phyloP scores from a whole-genome alignment of 352 stramenopile species.

The Globisporangium cylindrosporum region DNA sequence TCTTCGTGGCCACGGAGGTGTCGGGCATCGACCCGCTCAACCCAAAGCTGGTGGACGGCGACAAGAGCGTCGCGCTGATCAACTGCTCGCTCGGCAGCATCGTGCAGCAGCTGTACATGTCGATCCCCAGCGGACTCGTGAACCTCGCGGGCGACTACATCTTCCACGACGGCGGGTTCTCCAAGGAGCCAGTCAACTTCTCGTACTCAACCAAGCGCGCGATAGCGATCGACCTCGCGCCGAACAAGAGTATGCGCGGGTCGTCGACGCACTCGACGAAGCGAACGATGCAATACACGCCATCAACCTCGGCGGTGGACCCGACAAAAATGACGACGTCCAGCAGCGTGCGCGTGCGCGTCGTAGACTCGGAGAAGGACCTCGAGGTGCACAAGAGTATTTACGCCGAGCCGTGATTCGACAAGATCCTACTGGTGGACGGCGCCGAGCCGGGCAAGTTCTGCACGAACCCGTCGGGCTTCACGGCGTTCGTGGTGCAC shows the following conservation, averaged over 20 bases:
- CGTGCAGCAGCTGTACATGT: conserved; percentile 48
- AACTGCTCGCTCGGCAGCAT: conserved; percentile 39
- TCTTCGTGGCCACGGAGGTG: conserved; percentile 24
- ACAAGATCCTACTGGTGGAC: neutral
- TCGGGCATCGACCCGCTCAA: conserved; percentile 52
- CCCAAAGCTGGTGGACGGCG: conserved; percentile 18
- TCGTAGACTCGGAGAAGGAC: no score
- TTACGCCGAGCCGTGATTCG: neutral
- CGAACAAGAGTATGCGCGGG: neutral
- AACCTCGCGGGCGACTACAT: neutral
- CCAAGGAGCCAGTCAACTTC: neutral
- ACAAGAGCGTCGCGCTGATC: conserved; percentile 16
- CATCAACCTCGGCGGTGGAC: neutral
- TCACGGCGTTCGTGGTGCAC: neutral
- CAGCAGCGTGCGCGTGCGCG: neutral
- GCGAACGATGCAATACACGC: neutral
- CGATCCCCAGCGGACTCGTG: conserved; percentile 28
- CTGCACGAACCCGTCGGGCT: neutral
- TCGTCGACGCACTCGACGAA: neutral
- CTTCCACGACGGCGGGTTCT: conserved; percentile 1
- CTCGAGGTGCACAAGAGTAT: neutral
- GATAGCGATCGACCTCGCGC: neutral
- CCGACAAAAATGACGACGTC: neutral
- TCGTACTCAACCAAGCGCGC: neutral
- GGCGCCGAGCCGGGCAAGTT: neutral